Conservation (phyloP, 805 yeast species). For the Jamesozyma piceae region DNA sequence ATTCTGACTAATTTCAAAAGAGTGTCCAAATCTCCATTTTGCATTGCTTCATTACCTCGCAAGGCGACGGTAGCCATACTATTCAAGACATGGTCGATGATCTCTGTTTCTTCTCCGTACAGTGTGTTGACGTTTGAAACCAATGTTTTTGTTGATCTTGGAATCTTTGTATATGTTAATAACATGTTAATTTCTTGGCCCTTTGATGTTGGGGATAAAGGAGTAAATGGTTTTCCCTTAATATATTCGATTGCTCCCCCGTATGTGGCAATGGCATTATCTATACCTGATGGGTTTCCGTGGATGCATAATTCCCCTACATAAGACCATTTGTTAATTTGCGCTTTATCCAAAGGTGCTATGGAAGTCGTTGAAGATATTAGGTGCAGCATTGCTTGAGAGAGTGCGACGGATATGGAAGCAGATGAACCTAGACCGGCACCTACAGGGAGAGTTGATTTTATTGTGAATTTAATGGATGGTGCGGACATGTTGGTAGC, state of each 20-base stretch:
- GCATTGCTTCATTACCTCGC: constrained; percentile 11
- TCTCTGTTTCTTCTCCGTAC: constrained; percentile 41
- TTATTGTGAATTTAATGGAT: constrained; percentile 53
- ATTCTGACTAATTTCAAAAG: constrained; percentile 59
- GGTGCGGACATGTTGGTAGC: constrained; percentile 31
- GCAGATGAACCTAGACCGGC: constrained; percentile 97
- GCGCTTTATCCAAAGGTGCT: constrained; percentile 43
- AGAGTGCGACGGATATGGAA: constrained; percentile 72
- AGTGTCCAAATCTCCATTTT: constrained; percentile 26
- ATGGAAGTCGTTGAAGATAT: constrained; percentile 18
- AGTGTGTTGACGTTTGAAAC: constrained; percentile 67
- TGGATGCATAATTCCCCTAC: constrained; percentile 93
- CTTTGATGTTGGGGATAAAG: constrained; percentile 32
- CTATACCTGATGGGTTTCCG: constrained; percentile 95
- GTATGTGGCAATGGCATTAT: constrained; percentile 88
- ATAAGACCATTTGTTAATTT: constrained; percentile 79
- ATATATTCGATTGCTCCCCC: constrained; percentile 95
- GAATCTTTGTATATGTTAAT: constrained; percentile 77
- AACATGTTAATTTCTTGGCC: constrained; percentile 60
- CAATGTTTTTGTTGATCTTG: constrained; percentile 75
- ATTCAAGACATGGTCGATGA: constrained; percentile 51
- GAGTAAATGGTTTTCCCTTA: constrained; percentile 33
- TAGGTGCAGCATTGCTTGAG: constrained; percentile 54
- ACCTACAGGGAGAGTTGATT: constrained; percentile 87
- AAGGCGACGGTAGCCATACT: constrained; percentile 65